Percentiles rank a stretch among this genome's conserved stretches.
Evolutionary conservation across 345 rosid species (phyloP).

Genomic region (Populus euphratica): DNA sequence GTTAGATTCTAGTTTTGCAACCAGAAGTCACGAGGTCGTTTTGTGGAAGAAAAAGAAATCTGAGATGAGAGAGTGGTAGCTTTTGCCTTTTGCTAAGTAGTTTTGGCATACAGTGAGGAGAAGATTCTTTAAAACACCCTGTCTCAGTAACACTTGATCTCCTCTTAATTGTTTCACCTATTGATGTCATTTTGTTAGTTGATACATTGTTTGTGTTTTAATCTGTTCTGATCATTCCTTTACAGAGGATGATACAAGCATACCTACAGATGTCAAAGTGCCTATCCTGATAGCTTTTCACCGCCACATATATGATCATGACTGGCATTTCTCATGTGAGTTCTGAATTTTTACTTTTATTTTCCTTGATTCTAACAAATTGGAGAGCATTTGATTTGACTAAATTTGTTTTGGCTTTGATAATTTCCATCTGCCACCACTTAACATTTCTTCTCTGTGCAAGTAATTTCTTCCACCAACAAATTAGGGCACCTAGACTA

Average conservation of each 20-base stretch:
- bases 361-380: background rate
- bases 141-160: background rate
- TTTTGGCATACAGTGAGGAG: background rate
- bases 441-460: background rate
- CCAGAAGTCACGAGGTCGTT: background rate
- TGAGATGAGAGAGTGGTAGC: background rate
- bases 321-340: slow-evolving; percentile 96
- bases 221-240: slow-evolving; percentile 7
- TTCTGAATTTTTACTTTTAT: slow-evolving; percentile 5
- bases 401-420: background rate
- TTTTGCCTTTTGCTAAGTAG: background rate
- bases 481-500: background rate
- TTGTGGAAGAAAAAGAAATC: background rate
- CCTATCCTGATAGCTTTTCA: slow-evolving; percentile 81
- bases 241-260: slow-evolving; percentile 98
- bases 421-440: background rate
- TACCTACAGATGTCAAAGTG: slow-evolving; percentile 75
- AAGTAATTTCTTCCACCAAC: background rate
- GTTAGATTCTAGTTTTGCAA: background rate
- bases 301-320: slow-evolving; percentile 65
- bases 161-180: background rate
- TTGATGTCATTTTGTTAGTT: background rate
- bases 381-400: background rate
- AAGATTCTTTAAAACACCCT: background rate
- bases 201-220: background rate